Evolutionary conservation across 164 flowering plant genomes (phyloP), one percentile per base, ranked within the genome.

Genomic region (Paratinospora sagittata): DNA sequence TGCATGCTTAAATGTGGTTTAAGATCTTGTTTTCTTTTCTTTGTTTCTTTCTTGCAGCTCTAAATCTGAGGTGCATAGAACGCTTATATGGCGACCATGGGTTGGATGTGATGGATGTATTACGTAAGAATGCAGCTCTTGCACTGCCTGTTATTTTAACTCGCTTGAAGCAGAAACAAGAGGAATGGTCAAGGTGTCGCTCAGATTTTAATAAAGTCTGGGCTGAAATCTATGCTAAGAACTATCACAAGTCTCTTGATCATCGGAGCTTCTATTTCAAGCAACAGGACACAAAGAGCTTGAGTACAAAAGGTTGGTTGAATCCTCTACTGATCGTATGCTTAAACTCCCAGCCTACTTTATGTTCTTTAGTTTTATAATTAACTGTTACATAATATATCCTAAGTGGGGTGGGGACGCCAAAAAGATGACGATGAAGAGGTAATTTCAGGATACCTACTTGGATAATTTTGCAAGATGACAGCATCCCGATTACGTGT

Each of bases 11-110:
- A n/a, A 24, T 61, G 58, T 73, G 33, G 33, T 49, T 52, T 27
- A n/a, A 21, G 24, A 33, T 19, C 4, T 27, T 8, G 26, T 41
- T 63, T 47, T 13, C 8, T 43, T 43, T 45, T 19, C 68, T 71
- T 19, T n/a, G n/a, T 26, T 73, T 37, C 60, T 73, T 61, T 57
- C 24, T 72, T 84, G 57, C 75, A 94, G 99, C 94, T 76, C 77
- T 95, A 62, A 83, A 91, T 79, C 79, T 92, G 27, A 87, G 97
- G 82, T 92, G 97, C 82, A 88, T 95, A 69, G 99, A 92, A 72
- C 93, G 99, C 5, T 72, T 95, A 76, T 95, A 95, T 83, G 98
- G 98, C 74, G 99, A 95, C 72, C 98, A 92, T 80, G 99, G 98
- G 64, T 84, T 90, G 80, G 98, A 95, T 82, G 99, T 95, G 78